phyloP scores from a whole-genome alignment of 441 rosid genomes.

The Populus hybrid region DNA sequence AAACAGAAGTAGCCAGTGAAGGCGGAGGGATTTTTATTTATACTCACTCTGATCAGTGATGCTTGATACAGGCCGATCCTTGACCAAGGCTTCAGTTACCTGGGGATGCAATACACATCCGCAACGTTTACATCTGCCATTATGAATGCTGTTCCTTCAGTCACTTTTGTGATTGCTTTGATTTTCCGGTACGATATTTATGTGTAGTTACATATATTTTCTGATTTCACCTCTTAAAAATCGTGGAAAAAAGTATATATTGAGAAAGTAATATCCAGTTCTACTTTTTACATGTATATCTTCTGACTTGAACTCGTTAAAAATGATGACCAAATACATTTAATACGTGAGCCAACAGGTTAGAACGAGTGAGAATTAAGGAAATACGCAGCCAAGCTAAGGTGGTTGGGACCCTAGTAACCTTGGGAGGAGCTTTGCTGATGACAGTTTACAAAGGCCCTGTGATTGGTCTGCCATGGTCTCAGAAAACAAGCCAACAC shows the following conservation, averaged over 20 bases:
- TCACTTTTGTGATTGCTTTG: constrained; percentile 63
- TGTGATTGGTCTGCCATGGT: constrained; percentile 37
- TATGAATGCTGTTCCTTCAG: constrained; percentile 63
- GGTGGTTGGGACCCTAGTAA: constrained; percentile 53
- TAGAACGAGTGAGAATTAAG: constrained; percentile 48
- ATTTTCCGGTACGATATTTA: constrained; percentile 39
- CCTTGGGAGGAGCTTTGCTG: constrained; percentile 57
- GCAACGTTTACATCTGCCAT: constrained; percentile 65
- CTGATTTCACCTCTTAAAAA: too few relatives aligned
- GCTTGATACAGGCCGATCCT: constrained; percentile 55
- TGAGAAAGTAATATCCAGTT: neutral
- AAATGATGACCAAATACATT: neutral
- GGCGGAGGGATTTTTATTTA: neutral
- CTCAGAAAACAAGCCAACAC: constrained; percentile 19
- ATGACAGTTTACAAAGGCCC: constrained; percentile 76
- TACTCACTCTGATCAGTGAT: neutral
- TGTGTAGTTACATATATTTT: neutral
- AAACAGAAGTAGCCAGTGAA: neutral
- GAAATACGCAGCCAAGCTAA: constrained; percentile 54
- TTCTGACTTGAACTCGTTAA: neutral
- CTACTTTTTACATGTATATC: neutral
- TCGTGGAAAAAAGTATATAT: neutral
- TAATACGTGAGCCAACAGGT: constrained; percentile 21
- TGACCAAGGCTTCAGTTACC: constrained; percentile 60
- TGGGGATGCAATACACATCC: constrained; percentile 72